phyloP scores from a whole-genome alignment of 345 rosid genomes.

The Psidium friedrichsthalianum region DNA sequence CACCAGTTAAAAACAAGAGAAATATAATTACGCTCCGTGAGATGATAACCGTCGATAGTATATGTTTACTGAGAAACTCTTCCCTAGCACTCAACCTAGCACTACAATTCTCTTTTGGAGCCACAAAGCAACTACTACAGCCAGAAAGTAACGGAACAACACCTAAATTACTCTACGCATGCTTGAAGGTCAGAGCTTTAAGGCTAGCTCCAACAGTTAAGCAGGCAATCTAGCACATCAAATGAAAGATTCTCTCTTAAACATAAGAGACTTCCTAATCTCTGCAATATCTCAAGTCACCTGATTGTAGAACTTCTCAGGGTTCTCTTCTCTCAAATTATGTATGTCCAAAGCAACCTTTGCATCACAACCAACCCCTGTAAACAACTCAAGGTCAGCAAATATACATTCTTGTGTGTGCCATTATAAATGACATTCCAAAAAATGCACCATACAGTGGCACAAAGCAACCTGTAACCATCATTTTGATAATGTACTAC shows the following conservation, averaged over 20 bases:
- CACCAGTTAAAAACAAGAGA: neutral
- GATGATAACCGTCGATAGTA: neutral
- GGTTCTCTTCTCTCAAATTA: conserved; percentile 67
- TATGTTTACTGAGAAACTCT: neutral
- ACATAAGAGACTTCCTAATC: neutral
- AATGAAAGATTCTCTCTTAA: neutral
- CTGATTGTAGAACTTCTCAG: conserved; percentile 75
- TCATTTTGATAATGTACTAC: neutral
- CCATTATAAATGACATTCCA: neutral
- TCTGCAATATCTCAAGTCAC: conserved; percentile 13
- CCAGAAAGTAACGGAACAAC: neutral
- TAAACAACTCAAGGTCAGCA: neutral
- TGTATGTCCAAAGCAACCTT: conserved; percentile 84
- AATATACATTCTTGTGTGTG: neutral
- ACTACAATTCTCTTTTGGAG: neutral
- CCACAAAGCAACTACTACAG: neutral
- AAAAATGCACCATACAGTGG: neutral
- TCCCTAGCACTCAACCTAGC: neutral
- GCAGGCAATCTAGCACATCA: neutral
- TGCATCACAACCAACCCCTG: conserved; percentile 87
- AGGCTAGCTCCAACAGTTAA: neutral
- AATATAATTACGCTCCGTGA: neutral
- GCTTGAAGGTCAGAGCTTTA: neutral
- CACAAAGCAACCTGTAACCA: neutral
- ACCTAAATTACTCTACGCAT: neutral